phyloP scores from a whole-genome alignment of 768 basidiomycete genomes.

The Tephrocybe sp. region DNA sequence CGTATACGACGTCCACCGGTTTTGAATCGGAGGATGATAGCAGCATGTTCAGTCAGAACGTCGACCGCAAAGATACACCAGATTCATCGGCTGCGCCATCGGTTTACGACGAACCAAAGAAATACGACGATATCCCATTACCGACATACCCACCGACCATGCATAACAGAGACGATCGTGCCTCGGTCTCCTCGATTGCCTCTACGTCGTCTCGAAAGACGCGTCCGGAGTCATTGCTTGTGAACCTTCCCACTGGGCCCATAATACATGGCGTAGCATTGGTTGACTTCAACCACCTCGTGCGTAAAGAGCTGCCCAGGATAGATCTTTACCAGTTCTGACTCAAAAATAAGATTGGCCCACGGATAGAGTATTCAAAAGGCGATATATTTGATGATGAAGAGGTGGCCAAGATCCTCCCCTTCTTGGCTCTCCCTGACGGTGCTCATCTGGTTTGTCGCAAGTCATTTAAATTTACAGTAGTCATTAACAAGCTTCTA shows the following conservation, averaged over 20 bases:
- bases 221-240: constrained; percentile 74
- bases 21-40: constrained; percentile 54
- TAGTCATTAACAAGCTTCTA: constrained; percentile 26
- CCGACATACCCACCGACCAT: constrained; percentile 62
- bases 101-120: constrained; percentile 37
- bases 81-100: constrained; percentile 52
- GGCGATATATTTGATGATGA: constrained; percentile 83
- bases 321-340: constrained; percentile 7
- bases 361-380: constrained; percentile 80
- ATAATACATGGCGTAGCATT: constrained; percentile 84
- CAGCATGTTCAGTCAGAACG: constrained; percentile 45
- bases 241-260: constrained; percentile 56
- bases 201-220: constrained; percentile 68
- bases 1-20: constrained; percentile 52
- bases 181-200: constrained; percentile 60
- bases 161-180: constrained; percentile 42
- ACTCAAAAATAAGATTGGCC: constrained; percentile 65
- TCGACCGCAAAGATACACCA: constrained; percentile 42
- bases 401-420: constrained; percentile 80
- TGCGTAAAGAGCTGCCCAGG: constrained; percentile 32
- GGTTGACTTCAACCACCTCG: constrained; percentile 95
- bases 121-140: constrained; percentile 26
- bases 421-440: constrained; percentile 95
- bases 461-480: too few relatives aligned
- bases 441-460: constrained; percentile 82